Evolutionary conservation across 768 basidiomycete species (phyloP).

Genomic region (Leucosporidium yakuticum): DNA sequence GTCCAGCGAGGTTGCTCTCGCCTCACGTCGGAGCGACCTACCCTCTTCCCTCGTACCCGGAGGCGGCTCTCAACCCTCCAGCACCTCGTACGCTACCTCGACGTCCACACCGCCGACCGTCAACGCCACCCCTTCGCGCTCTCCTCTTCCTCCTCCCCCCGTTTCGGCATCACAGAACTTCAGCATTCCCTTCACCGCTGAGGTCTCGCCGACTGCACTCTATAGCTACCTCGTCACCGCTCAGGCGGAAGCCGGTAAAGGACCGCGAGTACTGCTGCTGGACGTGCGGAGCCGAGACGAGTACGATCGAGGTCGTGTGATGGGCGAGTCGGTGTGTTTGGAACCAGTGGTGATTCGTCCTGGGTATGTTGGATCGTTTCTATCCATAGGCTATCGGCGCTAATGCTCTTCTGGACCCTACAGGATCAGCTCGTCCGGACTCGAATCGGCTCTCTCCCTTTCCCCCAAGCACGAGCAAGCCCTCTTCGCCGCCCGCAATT

Average conservation of each 20-base stretch:
- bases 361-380: slow-evolving; percentile 51
- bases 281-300: slow-evolving; percentile 75
- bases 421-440: slow-evolving; percentile 60
- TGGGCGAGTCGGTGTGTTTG: slow-evolving; percentile 64
- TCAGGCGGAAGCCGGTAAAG: slow-evolving; percentile 12
- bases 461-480: slow-evolving; percentile 64
- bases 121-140: background rate
- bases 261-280: slow-evolving; percentile 57
- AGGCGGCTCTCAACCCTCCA: background rate
- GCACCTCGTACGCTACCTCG: too few relatives aligned
- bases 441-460: slow-evolving; percentile 69
- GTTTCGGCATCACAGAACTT: background rate
- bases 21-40: background rate
- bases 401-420: background rate
- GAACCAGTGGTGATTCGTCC: slow-evolving; percentile 72
- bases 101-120: background rate
- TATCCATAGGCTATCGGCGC: background rate
- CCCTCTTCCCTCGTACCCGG: background rate
- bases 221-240: slow-evolving; percentile 41
- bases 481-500: slow-evolving; percentile 76
- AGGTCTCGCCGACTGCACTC: slow-evolving; percentile 15
- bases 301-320: slow-evolving; percentile 69
- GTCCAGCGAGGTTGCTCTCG: slow-evolving; percentile 5
- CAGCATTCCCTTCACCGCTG: slow-evolving; percentile 17
- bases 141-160: background rate